Evolutionary conservation across 768 basidiomycete genomes (phyloP), one percentile per base, ranked within the genome.

Genomic region (Melanogaster broomeanus): DNA sequence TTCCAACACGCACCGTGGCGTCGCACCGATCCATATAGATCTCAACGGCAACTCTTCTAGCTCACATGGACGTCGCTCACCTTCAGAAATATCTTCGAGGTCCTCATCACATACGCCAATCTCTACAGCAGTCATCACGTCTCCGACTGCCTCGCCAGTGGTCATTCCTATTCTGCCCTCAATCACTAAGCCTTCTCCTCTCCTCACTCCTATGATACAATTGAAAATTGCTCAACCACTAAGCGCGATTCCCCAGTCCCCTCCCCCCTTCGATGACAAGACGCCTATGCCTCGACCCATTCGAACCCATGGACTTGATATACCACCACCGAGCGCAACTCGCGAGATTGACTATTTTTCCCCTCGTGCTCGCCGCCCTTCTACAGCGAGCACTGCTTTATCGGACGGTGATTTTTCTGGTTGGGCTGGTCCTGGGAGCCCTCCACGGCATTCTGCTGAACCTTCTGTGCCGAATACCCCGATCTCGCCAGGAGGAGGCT

Each of bases 61-160:
- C 31, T 49, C 45, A n/a, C 46, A 52, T 33, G 70, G 59, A 31
- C 63, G 37, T 51, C 65, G 54, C 37, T 70, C 62, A 46, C 71
- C 52, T 38, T 67, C 57, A 46, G 75, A 68, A 28, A 54, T 42
- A 51, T 68, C 57, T 38, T 55, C 56, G 70, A 63, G 47, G 31
- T 48, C 58, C 18, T 34, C 61, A 15, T 50, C 59, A 19, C 59
- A 18, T 45, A 68, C 54, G 58, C 74, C 53, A 25, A 51, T 48
- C 42, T 68, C 58, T 41, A 58, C 70, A 39, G 77, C 81, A 0
- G 77, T 93, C 37, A 68, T 89, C 8, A 79, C 71, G 16, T 79
- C 92, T 1, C 73, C 85, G 0, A 82, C 78, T 30, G 85, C 90
- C 78, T 71, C 84, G 11, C 86, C 84, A 4, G 87, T 84, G 2